Evolutionary conservation across 495 filamentous ascomycete genomes (phyloP), one percentile per base, ranked within the genome.

Genomic region (Penicillium simplicissimum): DNA sequence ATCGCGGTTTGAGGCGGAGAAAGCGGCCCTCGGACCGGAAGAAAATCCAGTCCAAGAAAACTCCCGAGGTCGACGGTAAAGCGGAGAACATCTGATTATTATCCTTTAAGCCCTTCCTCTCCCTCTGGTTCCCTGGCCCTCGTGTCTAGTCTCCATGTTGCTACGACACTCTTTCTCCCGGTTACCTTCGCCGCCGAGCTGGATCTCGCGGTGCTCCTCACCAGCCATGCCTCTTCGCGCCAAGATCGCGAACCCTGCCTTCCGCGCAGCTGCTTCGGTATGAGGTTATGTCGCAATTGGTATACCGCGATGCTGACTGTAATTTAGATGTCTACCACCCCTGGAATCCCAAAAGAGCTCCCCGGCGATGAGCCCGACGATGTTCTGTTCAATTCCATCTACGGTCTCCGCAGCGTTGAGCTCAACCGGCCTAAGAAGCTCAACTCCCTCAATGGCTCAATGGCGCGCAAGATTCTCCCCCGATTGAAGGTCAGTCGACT

Each of bases 401-500:
- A 95, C 79, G 95, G 94, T 54, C 82, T 98, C 38, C 91, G 95
- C 55, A 91, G 89, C 67, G 88, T 98, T 69, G 90, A 96, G 78
- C 90, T 98, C 60, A 98, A 98, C 81, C 87, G 95, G 33, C 95
- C 94, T 13, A 81, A 82, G 67, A 96, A 96, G 79, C 81, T 90
- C 64, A 98, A 98, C 74, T 88, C 93, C 34, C 84, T 98, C 62
- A 90, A 96, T 72, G 89, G 85, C 47, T 97, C 93, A 59, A 98
- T 98, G 95, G 90, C 86, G 36, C 84, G 89, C 57, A 98, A 98
- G 78, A 97, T 98, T 63, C 73, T 90, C 49, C 90, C 93, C 25
- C 84, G 96, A 51, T 71, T 98, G 62, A 82, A 88, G 75, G 86
- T 87, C 43, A 68, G 69, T 65, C 33, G 38, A 33, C 8, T 31